Conservation (phyloP, 208 protist species). For the Wallacemonas rigidus region DNA sequence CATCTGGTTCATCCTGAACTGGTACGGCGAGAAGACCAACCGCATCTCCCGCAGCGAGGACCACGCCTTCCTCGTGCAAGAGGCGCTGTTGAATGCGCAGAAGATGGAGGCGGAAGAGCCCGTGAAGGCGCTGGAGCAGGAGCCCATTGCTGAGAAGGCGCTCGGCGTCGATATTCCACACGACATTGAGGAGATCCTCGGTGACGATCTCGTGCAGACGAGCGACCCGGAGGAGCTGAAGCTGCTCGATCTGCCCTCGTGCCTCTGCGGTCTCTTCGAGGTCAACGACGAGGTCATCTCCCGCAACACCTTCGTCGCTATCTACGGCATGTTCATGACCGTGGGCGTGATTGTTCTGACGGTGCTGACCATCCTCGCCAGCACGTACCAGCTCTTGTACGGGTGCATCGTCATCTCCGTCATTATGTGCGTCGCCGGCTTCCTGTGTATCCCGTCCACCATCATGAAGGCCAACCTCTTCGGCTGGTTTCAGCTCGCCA, state of each 20-base stretch:
- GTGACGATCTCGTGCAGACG: background rate
- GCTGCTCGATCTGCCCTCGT: background rate
- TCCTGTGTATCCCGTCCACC: conserved; percentile 35
- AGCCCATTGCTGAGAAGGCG: too few relatives aligned
- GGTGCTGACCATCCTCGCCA: conserved; percentile 31
- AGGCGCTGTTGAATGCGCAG: too few relatives aligned
- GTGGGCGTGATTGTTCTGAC: conserved; percentile 27
- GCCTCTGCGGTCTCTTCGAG: conserved; percentile 38
- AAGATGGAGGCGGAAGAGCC: background rate
- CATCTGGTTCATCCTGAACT: conserved; percentile 44
- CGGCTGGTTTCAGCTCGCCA: conserved; percentile 33
- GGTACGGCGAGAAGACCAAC: conserved; percentile 37
- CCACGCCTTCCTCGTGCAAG: conserved; percentile 1
- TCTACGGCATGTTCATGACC: conserved; percentile 41
- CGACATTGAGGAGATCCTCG: too few relatives aligned
- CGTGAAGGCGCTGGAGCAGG: conserved; percentile 6
- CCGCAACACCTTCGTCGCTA: conserved; percentile 32
- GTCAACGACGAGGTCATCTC: conserved; percentile 39
- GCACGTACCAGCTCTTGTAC: conserved; percentile 28
- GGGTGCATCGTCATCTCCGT: conserved; percentile 18
- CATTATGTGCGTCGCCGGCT: conserved; percentile 26
- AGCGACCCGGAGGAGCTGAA: background rate
- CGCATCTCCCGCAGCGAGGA: conserved; percentile 23
- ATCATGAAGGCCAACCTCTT: conserved; percentile 47
- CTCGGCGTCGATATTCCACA: too few relatives aligned